Evolutionary conservation across 208 protist species (phyloP), one percentile per base, ranked within the genome.

Genomic region (Acanthamoeba royreba): DNA sequence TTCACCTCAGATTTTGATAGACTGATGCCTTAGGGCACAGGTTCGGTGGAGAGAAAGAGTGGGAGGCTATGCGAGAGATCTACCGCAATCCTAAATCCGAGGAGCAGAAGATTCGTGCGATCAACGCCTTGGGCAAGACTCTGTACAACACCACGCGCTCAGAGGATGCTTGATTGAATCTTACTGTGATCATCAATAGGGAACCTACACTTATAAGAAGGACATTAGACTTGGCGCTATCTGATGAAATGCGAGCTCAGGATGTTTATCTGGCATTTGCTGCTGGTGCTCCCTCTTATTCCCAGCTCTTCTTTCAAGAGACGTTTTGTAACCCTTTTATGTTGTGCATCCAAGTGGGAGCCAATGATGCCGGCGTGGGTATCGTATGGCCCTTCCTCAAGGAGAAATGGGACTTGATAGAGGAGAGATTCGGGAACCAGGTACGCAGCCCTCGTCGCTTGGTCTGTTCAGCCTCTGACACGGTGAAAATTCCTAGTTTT

Each of bases 21-120:
- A n/a, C n/a, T n/a, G n/a, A n/a, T n/a, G n/a, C n/a, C n/a, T n/a
- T n/a, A n/a, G n/a, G n/a, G n/a, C 83, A n/a, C n/a, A 90, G 83
- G 47, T 79, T 63, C 25, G 87, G 87, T 28, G 87, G 87, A 3
- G 61, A 92, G 87, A 92, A 53, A 45, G 87, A 92, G 43, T 92
- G 87, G 87, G 87, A 92, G 43, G 87, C 55, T 35, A 25, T 92
- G 35, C 31, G 38, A 17, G 35, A 79, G 45, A 81, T 92, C 42
- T 92, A 92, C 28, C 53, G 87, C 28, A 79, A 53, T 7, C 46
- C 87, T n/a, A 52, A 92, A 22, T 81, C 63, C 13, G 28, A 92
- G 15, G 87, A 92, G 47, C 46, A 92, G 31, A 72, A 53, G 45
- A 53, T 92, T 19, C 53, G 87, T 28, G 53, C 61, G 15, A 52